Percentiles rank a stretch among this genome's conserved stretches.
These are phyloP conservation scores for Globisporangium megalacanthum DNA, from an alignment of 352 stramenopile genomes.

Conservation along the genomic window DNA sequence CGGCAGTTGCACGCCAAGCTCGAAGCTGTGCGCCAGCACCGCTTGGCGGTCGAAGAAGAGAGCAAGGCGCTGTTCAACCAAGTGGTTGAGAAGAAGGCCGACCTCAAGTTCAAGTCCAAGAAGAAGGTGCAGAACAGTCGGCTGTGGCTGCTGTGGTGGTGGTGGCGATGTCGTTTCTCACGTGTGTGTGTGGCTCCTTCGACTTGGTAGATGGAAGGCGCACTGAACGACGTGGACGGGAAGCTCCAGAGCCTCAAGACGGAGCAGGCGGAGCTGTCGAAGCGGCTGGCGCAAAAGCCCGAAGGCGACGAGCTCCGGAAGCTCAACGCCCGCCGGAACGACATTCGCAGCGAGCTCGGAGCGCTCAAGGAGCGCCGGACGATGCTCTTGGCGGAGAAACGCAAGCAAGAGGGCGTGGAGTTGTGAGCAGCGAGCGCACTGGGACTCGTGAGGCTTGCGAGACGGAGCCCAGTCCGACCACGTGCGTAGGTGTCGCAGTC, in stretches of 20 bases:
- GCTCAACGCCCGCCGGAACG: constrained; percentile 77
- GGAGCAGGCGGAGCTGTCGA: constrained; percentile 73
- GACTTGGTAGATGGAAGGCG: constrained; percentile 48
- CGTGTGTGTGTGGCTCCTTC: not conserved
- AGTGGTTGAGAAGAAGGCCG: constrained; percentile 86
- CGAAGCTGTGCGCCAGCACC: constrained; percentile 80
- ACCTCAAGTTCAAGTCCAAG: constrained; percentile 87
- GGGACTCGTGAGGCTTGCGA: too few relatives aligned
- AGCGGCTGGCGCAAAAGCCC: constrained; percentile 66
- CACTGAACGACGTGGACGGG: constrained; percentile 73
- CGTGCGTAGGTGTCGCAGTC: not conserved
- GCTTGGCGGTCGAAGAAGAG: constrained; percentile 81
- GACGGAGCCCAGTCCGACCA: too few relatives aligned
- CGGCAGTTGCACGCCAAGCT: constrained; percentile 79
- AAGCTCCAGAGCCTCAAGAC: constrained; percentile 80
- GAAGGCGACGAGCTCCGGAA: constrained; percentile 76
- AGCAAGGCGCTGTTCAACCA: constrained; percentile 88
- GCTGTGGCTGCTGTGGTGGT: not conserved
- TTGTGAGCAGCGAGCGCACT: constrained; percentile 11
- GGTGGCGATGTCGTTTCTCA: not conserved
- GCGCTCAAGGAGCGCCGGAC: constrained; percentile 78
- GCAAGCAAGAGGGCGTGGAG: constrained; percentile 68
- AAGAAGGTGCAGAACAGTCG: constrained; percentile 48
- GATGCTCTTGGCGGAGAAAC: constrained; percentile 73
- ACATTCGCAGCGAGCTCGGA: constrained; percentile 80